Percentiles rank a stretch among this genome's conserved stretches.
Conservation (phyloP, 495 filamentous ascomycete genomes). For the Hypoxylon subgilvum region DNA sequence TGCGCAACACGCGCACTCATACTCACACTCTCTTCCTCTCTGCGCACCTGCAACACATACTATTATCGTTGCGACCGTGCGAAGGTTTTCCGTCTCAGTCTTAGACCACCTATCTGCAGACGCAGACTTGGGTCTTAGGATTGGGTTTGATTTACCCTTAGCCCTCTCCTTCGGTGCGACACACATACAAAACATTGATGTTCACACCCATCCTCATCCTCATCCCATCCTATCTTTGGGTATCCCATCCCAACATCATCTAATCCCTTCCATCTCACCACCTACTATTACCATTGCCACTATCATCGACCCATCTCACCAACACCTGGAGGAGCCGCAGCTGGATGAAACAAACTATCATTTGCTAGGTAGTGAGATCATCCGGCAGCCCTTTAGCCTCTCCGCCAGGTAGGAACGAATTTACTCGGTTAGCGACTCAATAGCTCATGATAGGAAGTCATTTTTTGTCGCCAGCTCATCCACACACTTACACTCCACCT, state of each 20-base stretch:
- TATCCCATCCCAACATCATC: background rate
- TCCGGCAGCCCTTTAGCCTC: conserved; percentile 32
- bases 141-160: conserved; percentile 3
- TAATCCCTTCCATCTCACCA: conserved; percentile 3
- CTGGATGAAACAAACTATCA: conserved; percentile 23
- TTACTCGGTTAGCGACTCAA: conserved; percentile 34
- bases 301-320: conserved; percentile 14
- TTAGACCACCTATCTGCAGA: background rate
- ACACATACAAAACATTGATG: background rate
- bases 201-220: background rate
- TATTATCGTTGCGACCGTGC: conserved; percentile 23
- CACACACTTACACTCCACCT: conserved; percentile 19
- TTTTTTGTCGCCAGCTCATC: conserved; percentile 35
- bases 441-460: conserved; percentile 28
- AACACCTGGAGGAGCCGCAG: conserved; percentile 8
- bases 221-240: no score
- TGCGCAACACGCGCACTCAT: no score
- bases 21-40: no score
- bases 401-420: conserved; percentile 21
- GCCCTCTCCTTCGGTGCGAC: background rate
- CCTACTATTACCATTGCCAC: background rate
- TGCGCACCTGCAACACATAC: no score
- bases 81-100: background rate
- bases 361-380: conserved; percentile 33
- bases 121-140: background rate